These are phyloP conservation scores for Plasmodium gonderi DNA, from an alignment of 169 alveolate species.

Conservation along the genomic window DNA sequence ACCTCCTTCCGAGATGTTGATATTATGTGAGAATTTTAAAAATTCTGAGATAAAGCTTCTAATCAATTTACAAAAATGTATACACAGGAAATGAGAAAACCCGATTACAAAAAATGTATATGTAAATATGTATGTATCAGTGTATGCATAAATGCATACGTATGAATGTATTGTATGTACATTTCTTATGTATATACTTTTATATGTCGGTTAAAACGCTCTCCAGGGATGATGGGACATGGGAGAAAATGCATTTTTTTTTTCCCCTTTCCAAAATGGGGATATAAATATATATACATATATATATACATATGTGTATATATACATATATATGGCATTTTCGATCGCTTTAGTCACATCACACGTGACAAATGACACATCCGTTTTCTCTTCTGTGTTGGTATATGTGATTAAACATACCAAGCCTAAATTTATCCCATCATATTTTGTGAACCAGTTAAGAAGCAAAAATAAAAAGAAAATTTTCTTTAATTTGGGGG, in stretches of 20 bases:
- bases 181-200: too few relatives aligned
- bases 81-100: not conserved
- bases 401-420: not conserved
- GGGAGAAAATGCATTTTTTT: too few relatives aligned
- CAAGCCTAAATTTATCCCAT: not conserved
- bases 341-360: too few relatives aligned
- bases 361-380: too few relatives aligned
- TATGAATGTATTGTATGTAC: too few relatives aligned
- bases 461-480: not conserved
- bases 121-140: not conserved
- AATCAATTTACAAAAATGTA: not conserved
- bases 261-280: too few relatives aligned
- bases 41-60: not conserved
- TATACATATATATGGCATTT: too few relatives aligned
- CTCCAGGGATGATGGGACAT: too few relatives aligned
- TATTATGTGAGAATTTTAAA: not conserved
- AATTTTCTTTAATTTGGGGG: not conserved
- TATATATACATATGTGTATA: too few relatives aligned
- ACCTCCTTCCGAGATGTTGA: not conserved
- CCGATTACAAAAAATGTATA: not conserved
- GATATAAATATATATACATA: too few relatives aligned
- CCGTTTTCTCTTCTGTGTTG: not conserved
- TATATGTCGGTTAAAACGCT: too few relatives aligned
- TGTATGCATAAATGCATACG: too few relatives aligned
- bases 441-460: not conserved